Conservation (phyloP, 805 yeast genomes). For the Lachancea sp. region DNA sequence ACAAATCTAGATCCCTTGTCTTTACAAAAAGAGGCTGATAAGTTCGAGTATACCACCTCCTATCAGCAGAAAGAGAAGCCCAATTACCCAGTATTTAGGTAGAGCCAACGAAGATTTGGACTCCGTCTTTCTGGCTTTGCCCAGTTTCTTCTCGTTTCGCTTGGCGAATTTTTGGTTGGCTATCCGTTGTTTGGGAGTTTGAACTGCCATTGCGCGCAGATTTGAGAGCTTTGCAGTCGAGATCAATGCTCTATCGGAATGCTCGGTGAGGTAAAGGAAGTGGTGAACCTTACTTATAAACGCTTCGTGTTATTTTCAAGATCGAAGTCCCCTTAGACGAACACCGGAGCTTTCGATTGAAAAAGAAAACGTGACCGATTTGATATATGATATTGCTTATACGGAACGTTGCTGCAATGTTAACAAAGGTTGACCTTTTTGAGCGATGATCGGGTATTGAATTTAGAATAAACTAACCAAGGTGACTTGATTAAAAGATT, state of each 20-base stretch:
- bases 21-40: constrained; percentile 22
- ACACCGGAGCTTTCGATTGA: neutral
- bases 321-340: neutral
- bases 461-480: no score
- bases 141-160: constrained; percentile 60
- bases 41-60: constrained; percentile 82
- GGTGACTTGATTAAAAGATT: no score
- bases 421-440: no score
- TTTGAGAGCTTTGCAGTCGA: neutral
- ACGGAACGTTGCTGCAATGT: no score
- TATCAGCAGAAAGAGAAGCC: constrained; percentile 58
- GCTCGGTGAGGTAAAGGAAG: no score
- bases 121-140: constrained; percentile 42
- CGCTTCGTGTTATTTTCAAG: constrained; percentile 4
- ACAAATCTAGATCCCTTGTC: neutral
- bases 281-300: neutral
- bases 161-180: constrained; percentile 84
- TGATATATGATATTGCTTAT: no score
- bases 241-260: neutral
- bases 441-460: no score
- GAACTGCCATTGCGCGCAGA: constrained; percentile 45
- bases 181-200: constrained; percentile 79
- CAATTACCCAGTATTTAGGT: constrained; percentile 57
- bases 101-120: constrained; percentile 44
- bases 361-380: no score